Base-by-base conservation (phyloP, 371 early-diverging fungal species). In the Dichotomocladium elegans region DNA sequence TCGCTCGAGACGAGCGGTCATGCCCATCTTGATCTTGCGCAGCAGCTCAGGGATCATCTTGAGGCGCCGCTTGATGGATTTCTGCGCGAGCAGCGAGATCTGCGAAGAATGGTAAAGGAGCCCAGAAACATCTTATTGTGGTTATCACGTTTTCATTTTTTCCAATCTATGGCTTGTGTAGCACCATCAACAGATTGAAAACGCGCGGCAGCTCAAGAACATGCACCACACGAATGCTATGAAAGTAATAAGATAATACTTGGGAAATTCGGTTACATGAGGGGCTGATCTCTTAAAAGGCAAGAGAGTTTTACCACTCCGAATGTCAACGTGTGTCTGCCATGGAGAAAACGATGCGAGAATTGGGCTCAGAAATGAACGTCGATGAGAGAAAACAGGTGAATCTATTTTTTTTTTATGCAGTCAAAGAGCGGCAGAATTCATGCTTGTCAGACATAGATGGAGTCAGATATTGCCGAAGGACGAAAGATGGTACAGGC, bases 1-100 rank as follows among this genome's bases (percentile, higher is more conserved):
- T 54, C 63, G 14, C 57, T 51, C 3, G 63, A 62, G 35, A 52
- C 63, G 6, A 55, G 55, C 8, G 63, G 58, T 8, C 53, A 58
- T 25, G 63, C 63, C 12, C 63, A 62, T 35, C 34, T 57, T 40
- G 63, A 62, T 51, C 58, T 62, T 15, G 57, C 63, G 12, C 63
- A 62, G 30, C 63, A 62, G 37, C 57, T 62, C 15, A 47, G 50
- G 17, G 58, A 62, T 25, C 35, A 54, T 12, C 50, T 62, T 30
- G 54, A 62, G 41, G 46, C 46, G 25, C 63, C 63, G 27, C 47
- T 62, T 31, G 53, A 53, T 14, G 43, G 40, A 12, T 62, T 62
- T 42, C 44, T 62, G 12, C 46, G 44, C 29, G 58, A 57, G 31
- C 63, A 62, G 35, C 54, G 55, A 37, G 41, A 48, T 15, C 26